Evolutionary conservation across 2,329 filamentous ascomycete species (phyloP).

Genomic region (Blumeriella jaapii): DNA sequence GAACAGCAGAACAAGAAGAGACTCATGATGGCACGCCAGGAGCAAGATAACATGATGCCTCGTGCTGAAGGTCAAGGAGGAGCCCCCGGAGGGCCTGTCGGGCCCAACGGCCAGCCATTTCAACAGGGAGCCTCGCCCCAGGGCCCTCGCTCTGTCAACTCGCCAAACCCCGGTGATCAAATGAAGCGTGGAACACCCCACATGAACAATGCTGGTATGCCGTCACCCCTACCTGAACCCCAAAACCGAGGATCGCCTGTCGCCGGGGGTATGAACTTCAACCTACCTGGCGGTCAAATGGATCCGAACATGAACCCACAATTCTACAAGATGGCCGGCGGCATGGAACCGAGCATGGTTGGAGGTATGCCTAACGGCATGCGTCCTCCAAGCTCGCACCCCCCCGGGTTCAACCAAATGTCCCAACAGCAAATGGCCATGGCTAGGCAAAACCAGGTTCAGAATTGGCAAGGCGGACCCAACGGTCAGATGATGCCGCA

Average conservation of each 20-base stretch:
- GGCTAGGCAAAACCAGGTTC: slow-evolving; percentile 27
- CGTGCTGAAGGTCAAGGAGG: slow-evolving; percentile 39
- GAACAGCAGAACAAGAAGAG: slow-evolving; percentile 84
- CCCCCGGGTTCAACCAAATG: slow-evolving; percentile 40
- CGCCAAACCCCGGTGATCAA: slow-evolving; percentile 66
- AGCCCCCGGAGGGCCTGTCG: slow-evolving; percentile 39
- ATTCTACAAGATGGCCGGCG: slow-evolving; percentile 43
- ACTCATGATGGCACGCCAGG: slow-evolving; percentile 69
- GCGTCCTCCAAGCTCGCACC: slow-evolving; percentile 59
- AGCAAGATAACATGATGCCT: slow-evolving; percentile 55
- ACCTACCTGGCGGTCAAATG: slow-evolving; percentile 41
- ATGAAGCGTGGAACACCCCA: slow-evolving; percentile 71
- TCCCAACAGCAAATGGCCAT: slow-evolving; percentile 42
- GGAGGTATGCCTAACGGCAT: slow-evolving; percentile 51
- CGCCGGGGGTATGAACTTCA: slow-evolving; percentile 51
- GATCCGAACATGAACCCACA: slow-evolving; percentile 49
- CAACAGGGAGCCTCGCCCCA: slow-evolving; percentile 60
- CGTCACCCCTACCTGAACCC: slow-evolving; percentile 61
- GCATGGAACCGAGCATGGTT: slow-evolving; percentile 42
- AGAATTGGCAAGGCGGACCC: slow-evolving; percentile 26
- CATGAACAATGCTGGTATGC: slow-evolving; percentile 56
- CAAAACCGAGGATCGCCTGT: slow-evolving; percentile 56
- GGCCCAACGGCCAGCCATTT: slow-evolving; percentile 51
- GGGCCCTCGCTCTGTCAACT: slow-evolving; percentile 53
- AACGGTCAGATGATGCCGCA: slow-evolving; percentile 38